Base-by-base conservation (phyloP, 2,329 filamentous ascomycete genomes). In the Nothomitra cinnamomea region DNA sequence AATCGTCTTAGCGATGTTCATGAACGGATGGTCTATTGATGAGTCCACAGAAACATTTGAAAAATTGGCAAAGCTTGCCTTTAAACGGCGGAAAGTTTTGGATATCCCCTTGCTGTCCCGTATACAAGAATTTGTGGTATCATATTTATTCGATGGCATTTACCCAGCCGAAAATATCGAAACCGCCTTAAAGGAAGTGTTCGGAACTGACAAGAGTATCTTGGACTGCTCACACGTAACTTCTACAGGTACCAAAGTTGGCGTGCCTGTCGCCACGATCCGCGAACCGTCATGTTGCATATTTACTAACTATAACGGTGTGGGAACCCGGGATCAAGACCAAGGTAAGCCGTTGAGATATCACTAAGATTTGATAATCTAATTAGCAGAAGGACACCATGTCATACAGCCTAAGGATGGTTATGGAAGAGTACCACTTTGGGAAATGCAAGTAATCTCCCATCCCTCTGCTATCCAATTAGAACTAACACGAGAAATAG, bases 111-210 rank as follows among this genome's bases (percentile, higher is more conserved):
- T 40, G 55, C 13, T 61, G 45, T 57, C 55, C 24, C 51, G 42
- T 36, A 51, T 54, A 32, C 49, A 53, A 5, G 45, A 42, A 22
- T 45, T 54, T 40, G 19, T 56, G 17, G 35, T 50, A 13, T 55
- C 36, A 22, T 55, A 51, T 50, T 43, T 57, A 15, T 38, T 53
- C 17, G 56, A 61, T 36, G 49, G 60, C 24, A 48, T 57, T 15
- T 62, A 61, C 53, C 40, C 53, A 25, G 49, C 58, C 25, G n/a
- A 53, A 2, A 57, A 59, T 43, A 36, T 62, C 13, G 58, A 62
- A 28, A 25, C 40, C n/a, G n/a, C 40, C 40, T 42, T 42, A 19
- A 42, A 42, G n/a, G 40, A 42, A 19, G 40, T 17, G 21, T 42
- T 42, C 40, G 2, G 2, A 3, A 42, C 40, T 3, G 21, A 42